Percentiles rank a stretch among this genome's conserved stretches.
These are phyloP conservation scores for Trypanosoma vivax DNA, from an alignment of 208 protist species.

Conservation along the genomic window DNA sequence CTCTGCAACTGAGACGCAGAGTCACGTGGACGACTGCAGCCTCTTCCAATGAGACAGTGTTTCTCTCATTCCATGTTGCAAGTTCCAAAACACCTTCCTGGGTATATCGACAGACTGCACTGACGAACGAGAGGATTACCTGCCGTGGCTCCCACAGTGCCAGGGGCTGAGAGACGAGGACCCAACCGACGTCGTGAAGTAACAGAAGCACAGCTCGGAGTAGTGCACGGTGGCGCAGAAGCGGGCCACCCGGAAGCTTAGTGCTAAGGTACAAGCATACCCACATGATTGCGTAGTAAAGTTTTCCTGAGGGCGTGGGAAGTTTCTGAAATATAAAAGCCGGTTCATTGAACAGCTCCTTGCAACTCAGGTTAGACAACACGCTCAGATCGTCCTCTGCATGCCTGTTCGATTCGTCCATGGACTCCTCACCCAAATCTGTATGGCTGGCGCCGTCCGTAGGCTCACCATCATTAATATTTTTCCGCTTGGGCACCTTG, in stretches of 20 bases:
- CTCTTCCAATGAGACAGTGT: slow-evolving; percentile 22
- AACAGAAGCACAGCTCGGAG: slow-evolving; percentile 22
- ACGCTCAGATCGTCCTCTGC: slow-evolving; percentile 26
- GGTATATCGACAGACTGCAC: slow-evolving; percentile 14
- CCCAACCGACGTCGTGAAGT: slow-evolving; percentile 38
- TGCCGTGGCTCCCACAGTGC: slow-evolving; percentile 48
- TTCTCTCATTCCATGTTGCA: slow-evolving; percentile 27
- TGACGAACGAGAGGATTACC: slow-evolving; percentile 23
- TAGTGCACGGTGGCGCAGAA: slow-evolving; percentile 20
- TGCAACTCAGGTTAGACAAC: slow-evolving; percentile 17
- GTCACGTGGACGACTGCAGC: slow-evolving; percentile 18
- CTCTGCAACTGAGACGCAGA: slow-evolving; percentile 23
- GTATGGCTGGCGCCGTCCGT: not conserved
- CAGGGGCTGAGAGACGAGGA: slow-evolving; percentile 33
- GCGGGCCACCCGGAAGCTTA: slow-evolving; percentile 5
- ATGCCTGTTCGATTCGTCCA: not conserved
- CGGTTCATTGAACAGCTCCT: slow-evolving; percentile 19
- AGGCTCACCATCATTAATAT: not conserved
- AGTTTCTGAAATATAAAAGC: slow-evolving; percentile 19
- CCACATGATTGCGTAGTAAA: slow-evolving; percentile 46
- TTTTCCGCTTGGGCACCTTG: not conserved
- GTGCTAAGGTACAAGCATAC: slow-evolving; percentile 10
- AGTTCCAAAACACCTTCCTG: slow-evolving; percentile 29
- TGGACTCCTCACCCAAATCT: not conserved
- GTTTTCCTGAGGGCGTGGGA: slow-evolving; percentile 19